A percentile compares a stretch with the other conserved stretches of the same genome.
Conservation (phyloP, 345 rosid genomes). For the Gossypioides kirkii region DNA sequence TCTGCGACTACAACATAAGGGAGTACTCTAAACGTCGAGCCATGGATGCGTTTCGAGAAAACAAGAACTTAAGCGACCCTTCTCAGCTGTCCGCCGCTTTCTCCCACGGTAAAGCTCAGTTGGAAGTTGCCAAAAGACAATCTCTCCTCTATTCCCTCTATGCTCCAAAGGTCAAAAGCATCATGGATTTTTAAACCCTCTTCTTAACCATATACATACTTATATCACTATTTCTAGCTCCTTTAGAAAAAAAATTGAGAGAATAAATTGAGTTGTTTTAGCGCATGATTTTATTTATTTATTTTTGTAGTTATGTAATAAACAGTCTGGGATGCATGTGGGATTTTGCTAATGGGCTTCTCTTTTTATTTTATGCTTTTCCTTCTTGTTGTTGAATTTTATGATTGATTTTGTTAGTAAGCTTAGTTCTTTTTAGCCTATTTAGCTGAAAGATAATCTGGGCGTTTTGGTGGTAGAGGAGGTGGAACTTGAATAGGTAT, state of each 20-base stretch:
- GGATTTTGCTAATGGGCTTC: too few species aligned
- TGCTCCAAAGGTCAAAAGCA: conserved; percentile 65
- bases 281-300: neutral
- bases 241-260: neutral
- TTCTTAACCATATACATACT: neutral
- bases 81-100: conserved; percentile 45
- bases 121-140: conserved; percentile 59
- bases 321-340: neutral
- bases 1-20: conserved; percentile 40
- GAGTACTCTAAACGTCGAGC: conserved; percentile 76
- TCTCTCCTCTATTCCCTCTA: conserved; percentile 59
- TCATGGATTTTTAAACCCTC: conserved; percentile 56
- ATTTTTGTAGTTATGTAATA: neutral
- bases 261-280: neutral
- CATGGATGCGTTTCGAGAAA: conserved; percentile 56
- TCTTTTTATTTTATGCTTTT: neutral
- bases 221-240: neutral
- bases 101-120: conserved; percentile 12
- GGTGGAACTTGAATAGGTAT: neutral
- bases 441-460: neutral
- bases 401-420: neutral
- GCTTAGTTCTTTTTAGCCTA: neutral
- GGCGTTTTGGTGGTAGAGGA: neutral
- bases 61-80: conserved; percentile 43
- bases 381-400: neutral